Percentiles rank a stretch among this genome's conserved stretches.
These are phyloP conservation scores for Aureobasidium zeae DNA, from an alignment of 2,329 filamentous ascomycete genomes.

Conservation along the genomic window DNA sequence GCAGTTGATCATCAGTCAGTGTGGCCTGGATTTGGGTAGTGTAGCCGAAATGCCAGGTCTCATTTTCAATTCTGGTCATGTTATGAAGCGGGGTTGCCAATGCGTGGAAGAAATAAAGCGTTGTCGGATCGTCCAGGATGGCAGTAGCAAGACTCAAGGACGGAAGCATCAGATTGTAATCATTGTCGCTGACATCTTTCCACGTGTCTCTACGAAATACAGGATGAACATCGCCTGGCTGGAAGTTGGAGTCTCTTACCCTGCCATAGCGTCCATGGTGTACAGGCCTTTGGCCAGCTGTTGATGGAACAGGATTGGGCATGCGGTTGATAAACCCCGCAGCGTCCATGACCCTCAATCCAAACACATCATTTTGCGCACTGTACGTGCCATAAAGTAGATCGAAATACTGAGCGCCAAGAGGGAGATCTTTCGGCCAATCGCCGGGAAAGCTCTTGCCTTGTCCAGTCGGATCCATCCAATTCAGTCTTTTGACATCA, in stretches of 20 bases:
- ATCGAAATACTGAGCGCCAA: background rate
- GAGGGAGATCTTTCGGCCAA: background rate
- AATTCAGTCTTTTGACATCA: background rate
- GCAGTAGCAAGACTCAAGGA: background rate
- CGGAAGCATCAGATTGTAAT: background rate
- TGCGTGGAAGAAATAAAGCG: background rate
- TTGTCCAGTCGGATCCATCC: background rate
- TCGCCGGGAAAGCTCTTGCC: background rate
- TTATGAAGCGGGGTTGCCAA: too few species aligned
- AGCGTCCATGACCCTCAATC: background rate
- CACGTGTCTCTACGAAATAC: background rate
- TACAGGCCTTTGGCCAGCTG: too few species aligned
- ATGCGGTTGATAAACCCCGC: constrained; percentile 1
- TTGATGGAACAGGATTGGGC: too few species aligned
- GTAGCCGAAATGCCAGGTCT: too few species aligned
- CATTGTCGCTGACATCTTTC: background rate
- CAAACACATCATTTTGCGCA: constrained; percentile 1
- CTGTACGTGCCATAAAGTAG: too few species aligned
- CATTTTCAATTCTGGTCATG: too few species aligned
- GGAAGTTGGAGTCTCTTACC: background rate
- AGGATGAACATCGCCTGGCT: background rate
- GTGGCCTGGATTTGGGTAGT: too few species aligned
- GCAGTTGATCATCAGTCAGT: too few species aligned
- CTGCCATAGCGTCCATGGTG: too few species aligned
- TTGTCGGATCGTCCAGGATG: background rate